phyloP scores from a whole-genome alignment of 1,284 basidiomycete species.

The Irpex lacteus region DNA sequence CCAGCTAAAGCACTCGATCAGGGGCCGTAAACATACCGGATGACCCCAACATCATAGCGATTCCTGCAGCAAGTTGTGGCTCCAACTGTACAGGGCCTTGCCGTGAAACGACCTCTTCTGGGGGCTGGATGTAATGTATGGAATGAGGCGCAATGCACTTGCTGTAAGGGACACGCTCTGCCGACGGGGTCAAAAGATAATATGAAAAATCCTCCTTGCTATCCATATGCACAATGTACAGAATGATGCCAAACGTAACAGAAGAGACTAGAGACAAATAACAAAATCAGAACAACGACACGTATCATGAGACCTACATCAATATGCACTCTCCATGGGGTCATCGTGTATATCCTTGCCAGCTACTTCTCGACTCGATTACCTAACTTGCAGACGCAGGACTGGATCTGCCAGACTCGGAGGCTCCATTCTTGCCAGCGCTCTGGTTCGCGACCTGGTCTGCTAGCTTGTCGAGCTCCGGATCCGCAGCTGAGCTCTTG shows the following conservation, averaged over 20 bases:
- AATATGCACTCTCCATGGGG: background rate
- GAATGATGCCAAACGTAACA: constrained; percentile 2
- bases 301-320: background rate
- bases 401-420: constrained; percentile 8
- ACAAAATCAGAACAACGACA: constrained; percentile 1
- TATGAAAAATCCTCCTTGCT: constrained; percentile 1
- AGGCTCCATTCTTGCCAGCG: constrained; percentile 22
- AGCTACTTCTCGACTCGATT: background rate
- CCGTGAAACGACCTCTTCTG: too few relatives aligned
- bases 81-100: too few relatives aligned
- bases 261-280: background rate
- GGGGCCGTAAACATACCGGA: too few relatives aligned
- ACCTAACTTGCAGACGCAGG: constrained; percentile 5
- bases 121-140: too few relatives aligned
- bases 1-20: too few relatives aligned
- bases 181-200: background rate
- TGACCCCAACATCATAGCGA: too few relatives aligned
- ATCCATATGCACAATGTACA: constrained; percentile 4
- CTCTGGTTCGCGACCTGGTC: constrained; percentile 30
- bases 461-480: constrained; percentile 33
- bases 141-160: background rate
- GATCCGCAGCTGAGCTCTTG: constrained; percentile 25
- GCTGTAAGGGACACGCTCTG: background rate
- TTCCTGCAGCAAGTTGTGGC: too few relatives aligned
- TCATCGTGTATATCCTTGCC: background rate